Base-by-base conservation (phyloP, 1,284 basidiomycete species). In the Meripilus lineatus region DNA sequence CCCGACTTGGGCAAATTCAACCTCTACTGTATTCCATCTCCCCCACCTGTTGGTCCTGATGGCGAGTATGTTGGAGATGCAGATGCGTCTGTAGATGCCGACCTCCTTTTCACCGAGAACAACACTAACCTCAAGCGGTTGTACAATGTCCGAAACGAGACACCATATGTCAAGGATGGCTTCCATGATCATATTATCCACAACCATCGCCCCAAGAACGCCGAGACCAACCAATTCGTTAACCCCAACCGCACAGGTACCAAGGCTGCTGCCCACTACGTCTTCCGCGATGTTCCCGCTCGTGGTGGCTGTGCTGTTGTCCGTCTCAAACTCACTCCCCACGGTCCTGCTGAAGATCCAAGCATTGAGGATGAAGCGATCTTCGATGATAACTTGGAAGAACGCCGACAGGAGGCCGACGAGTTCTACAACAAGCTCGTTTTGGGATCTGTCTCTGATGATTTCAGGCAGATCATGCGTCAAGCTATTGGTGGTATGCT, bases 401-500 rank as follows among this genome's bases (percentile, higher is more conserved):
- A 93, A 62, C 74, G 93, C 33, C 74, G 92, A 39, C 76, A 85
- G 51, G 95, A 99, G 62, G 90, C 93, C 7, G 92, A 98, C 63
- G 95, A 99, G 66, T 99, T 99, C 63, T 99, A 97, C 67, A 72
- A 77, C 41, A 75, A 80, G 13, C 75, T 98, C 46, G 81, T 84
- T 40, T 75, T 83, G 51, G 88, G 89, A 3, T 82, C 87, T 10
- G 84, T 95, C 59, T 89, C 79, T 52, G 93, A 96, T 49, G 95
- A 99, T 67, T 72, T 98, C 61, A 84, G 84, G 63, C 93, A 93
- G 65, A 89, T 99, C 59, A 96, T 93, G 92, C 77, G 95, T 48
- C 95, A 98, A 65, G 95, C 93, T n/a, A 70, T 98, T 28, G 84
- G 83, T 18, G 95, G 95, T n/a, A 98, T 99, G 95, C 70, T 99